These are phyloP conservation scores for Colletotrichum siamense DNA, from an alignment of 2,329 filamentous ascomycete genomes.

Conservation along the genomic window DNA sequence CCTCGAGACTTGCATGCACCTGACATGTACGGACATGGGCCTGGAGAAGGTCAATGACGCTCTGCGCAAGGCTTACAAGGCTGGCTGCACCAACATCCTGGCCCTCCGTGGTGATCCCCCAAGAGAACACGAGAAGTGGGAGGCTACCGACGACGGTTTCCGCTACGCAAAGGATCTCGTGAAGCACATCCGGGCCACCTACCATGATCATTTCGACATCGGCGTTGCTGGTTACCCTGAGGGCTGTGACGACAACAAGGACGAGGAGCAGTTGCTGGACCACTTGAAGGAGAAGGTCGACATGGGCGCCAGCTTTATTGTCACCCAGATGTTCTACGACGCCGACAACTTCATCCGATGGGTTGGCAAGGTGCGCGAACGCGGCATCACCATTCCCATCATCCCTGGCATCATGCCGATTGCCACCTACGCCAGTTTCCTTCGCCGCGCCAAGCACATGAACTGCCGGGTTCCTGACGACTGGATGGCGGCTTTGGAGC, in stretches of 20 bases:
- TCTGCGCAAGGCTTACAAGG: conserved; percentile 85
- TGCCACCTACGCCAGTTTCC: conserved; percentile 91
- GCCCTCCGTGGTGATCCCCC: conserved; percentile 93
- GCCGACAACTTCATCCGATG: conserved; percentile 93
- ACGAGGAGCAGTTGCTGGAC: conserved; percentile 83
- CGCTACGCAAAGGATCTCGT: conserved; percentile 92
- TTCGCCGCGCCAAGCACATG: conserved; percentile 90
- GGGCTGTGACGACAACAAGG: conserved; percentile 90
- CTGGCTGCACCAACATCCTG: conserved; percentile 96
- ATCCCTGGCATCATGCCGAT: conserved; percentile 89
- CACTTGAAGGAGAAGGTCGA: conserved; percentile 96
- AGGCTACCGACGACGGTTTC: conserved; percentile 84
- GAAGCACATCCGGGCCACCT: conserved; percentile 78
- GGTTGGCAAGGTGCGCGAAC: conserved; percentile 84
- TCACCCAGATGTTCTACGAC: conserved; percentile 99
- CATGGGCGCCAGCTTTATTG: conserved; percentile 89
- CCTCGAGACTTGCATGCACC: conserved; percentile 97
- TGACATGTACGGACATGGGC: conserved; percentile 99
- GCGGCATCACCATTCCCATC: conserved; percentile 84
- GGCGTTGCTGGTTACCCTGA: conserved; percentile 97
- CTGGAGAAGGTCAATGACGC: conserved; percentile 89
- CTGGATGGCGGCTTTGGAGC: conserved; percentile 84
- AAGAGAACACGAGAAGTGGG: conserved; percentile 92
- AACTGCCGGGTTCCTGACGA: conserved; percentile 81
- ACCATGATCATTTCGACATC: conserved; percentile 84